Base-by-base conservation (phyloP, 2,329 filamentous ascomycete genomes). In the Sodiomyces alkalinus region DNA sequence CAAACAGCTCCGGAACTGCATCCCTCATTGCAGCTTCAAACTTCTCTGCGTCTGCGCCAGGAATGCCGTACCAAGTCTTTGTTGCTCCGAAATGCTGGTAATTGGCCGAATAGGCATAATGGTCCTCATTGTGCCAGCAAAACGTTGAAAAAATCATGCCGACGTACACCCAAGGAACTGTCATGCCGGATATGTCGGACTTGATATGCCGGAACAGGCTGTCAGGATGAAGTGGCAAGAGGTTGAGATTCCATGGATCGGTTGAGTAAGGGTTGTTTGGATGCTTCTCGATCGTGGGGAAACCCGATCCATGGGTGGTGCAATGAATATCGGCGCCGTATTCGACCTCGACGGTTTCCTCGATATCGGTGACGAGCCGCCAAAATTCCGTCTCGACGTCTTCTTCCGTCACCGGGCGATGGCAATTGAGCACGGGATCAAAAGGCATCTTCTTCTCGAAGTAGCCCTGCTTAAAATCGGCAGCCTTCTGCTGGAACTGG, bases 91-190 rank as follows among this genome's bases (percentile, higher is more conserved):
- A 92, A 44, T 98, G 90, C 49, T 98, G 90, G 44, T 96, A 98
- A 41, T 98, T 98, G 29, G 90, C 80, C 1, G 90, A 98, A 48
- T 96, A 98, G 2, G 90, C 79, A 48, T 93, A 94, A 47, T 98
- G 90, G 45, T 98, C 90, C 46, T 98, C 90, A 38, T 93, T 94
- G 50, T 98, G 90, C 90, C 90, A 98, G 53, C 90, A 98, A 47
- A 98, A 98, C 0, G 90, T 96, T 0, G 90, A 98, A 49, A 98
- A 98, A 21, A 92, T 92, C 90, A 98, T 98, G 36, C 90, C 90
- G 4, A 98, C 90, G 47, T 98, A 98, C 4, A 98, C 74, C 90
- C 90, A 98, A 1, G 90, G 90, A 6, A 98, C 87, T 0, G 90
- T 98, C 90, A 98, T 98, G 20, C 90, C 90, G 2, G 90, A 96